Evolutionary conservation across 768 basidiomycete genomes (phyloP).

Genomic region (Calocybe cyanea): DNA sequence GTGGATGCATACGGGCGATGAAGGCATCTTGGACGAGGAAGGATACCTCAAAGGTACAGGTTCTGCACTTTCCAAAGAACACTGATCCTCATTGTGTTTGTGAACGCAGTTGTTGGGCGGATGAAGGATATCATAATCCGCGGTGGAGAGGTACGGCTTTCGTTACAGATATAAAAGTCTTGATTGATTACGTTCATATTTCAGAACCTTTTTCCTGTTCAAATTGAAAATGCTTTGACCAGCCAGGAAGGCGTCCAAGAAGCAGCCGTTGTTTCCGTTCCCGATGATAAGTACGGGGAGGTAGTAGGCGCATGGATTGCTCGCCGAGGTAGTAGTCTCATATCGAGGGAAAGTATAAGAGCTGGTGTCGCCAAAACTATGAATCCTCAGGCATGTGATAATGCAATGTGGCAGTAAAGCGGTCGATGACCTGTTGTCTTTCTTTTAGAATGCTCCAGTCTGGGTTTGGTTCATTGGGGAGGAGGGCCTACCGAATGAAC

Average conservation of each 20-base stretch:
- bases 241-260: constrained; percentile 56
- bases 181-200: not conserved
- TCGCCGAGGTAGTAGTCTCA: constrained; percentile 34
- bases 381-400: constrained; percentile 69
- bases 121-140: constrained; percentile 88
- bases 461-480: constrained; percentile 86
- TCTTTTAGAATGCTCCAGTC: constrained; percentile 61
- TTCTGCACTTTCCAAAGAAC: not conserved
- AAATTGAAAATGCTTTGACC: constrained; percentile 75
- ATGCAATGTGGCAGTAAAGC: not conserved
- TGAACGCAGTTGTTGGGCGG: constrained; percentile 62
- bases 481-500: constrained; percentile 49
- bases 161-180: not conserved
- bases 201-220: constrained; percentile 79
- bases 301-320: constrained; percentile 81
- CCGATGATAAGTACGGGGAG: constrained; percentile 66
- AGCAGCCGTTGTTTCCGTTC: constrained; percentile 71
- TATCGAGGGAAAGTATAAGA: constrained; percentile 52
- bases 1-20: constrained; percentile 87
- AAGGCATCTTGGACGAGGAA: constrained; percentile 77
- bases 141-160: constrained; percentile 63
- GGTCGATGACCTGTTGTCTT: not conserved
- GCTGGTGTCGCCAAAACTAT: constrained; percentile 51
- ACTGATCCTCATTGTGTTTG: not conserved
- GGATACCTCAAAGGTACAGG: constrained; percentile 70